phyloP scores from a whole-genome alignment of 1,284 basidiomycete species.

The Ceratobasidium sp. region DNA sequence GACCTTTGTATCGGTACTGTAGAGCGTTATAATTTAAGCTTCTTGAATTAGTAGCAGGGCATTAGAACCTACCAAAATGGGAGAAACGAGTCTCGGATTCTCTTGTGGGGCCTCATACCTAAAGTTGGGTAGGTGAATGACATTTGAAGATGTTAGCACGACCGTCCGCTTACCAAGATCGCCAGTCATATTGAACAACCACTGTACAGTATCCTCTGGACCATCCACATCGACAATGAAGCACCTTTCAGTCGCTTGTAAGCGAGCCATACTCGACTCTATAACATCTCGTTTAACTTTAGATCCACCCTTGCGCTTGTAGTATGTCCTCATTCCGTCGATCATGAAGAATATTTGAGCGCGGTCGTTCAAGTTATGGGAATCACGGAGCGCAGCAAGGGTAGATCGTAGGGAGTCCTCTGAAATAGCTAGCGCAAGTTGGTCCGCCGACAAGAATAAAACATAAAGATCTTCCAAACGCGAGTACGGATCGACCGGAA shows the following conservation, averaged over 20 bases:
- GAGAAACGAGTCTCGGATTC: constrained; percentile 30
- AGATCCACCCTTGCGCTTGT: constrained; percentile 26
- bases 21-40: background rate
- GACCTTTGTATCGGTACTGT: constrained; percentile 29
- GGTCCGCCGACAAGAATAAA: constrained; percentile 36
- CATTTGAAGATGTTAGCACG: background rate
- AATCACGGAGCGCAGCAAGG: constrained; percentile 18
- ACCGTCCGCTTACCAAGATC: constrained; percentile 36
- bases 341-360: constrained; percentile 43
- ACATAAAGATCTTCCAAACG: constrained; percentile 41
- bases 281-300: constrained; percentile 12
- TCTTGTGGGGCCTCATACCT: constrained; percentile 44
- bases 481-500: constrained; percentile 34
- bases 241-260: constrained; percentile 43
- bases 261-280: constrained; percentile 22
- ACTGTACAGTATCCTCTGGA: constrained; percentile 32
- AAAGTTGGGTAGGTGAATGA: background rate
- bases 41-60: too few species aligned
- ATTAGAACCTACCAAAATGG: constrained; percentile 20
- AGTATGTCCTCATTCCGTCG: constrained; percentile 39
- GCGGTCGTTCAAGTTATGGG: constrained; percentile 9
- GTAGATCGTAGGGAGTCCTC: constrained; percentile 9
- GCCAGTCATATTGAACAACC: constrained; percentile 44
- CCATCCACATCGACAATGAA: constrained; percentile 40
- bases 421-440: constrained; percentile 13